A percentile compares a stretch with the other conserved stretches of the same genome.
These are phyloP conservation scores for Ustilago tritici DNA, from an alignment of 1,284 basidiomycete genomes.

Conservation along the genomic window DNA sequence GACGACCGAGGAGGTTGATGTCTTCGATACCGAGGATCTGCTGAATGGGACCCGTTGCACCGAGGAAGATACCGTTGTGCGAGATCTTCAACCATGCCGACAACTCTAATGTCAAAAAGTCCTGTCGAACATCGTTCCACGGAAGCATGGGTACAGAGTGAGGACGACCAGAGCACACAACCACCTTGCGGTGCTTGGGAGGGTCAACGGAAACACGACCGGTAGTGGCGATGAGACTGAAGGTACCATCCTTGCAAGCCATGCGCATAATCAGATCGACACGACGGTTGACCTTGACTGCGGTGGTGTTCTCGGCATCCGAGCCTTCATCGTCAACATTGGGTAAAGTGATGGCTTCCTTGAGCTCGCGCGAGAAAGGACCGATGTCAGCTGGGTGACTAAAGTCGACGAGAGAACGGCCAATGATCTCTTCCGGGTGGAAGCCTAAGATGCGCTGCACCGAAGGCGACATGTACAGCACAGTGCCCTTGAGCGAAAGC, in stretches of 20 bases:
- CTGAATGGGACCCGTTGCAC: constrained; percentile 46
- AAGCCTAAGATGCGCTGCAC: constrained; percentile 61
- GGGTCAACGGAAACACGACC: constrained; percentile 49
- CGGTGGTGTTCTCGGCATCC: constrained; percentile 26
- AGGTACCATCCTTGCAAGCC: constrained; percentile 43
- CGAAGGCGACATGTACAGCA: constrained; percentile 84
- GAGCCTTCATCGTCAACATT: constrained; percentile 26
- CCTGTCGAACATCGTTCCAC: constrained; percentile 47
- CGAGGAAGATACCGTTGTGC: constrained; percentile 54
- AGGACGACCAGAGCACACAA: constrained; percentile 49
- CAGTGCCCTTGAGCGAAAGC: constrained; percentile 82
- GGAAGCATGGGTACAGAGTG: constrained; percentile 54
- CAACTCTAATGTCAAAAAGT: constrained; percentile 22
- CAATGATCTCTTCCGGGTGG: constrained; percentile 79
- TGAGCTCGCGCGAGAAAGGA: constrained; percentile 89
- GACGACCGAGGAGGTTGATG: constrained; percentile 42
- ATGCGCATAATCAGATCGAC: constrained; percentile 54
- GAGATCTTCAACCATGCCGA: constrained; percentile 53
- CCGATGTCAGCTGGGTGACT: constrained; percentile 90
- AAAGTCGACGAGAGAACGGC: constrained; percentile 79
- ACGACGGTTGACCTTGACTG: constrained; percentile 35
- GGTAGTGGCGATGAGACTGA: constrained; percentile 47
- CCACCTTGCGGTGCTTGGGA: constrained; percentile 54
- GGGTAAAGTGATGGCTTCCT: constrained; percentile 73
- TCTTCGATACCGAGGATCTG: constrained; percentile 49